These are phyloP conservation scores for Ephemerocybe angulata DNA, from an alignment of 768 basidiomycete species.

Conservation along the genomic window DNA sequence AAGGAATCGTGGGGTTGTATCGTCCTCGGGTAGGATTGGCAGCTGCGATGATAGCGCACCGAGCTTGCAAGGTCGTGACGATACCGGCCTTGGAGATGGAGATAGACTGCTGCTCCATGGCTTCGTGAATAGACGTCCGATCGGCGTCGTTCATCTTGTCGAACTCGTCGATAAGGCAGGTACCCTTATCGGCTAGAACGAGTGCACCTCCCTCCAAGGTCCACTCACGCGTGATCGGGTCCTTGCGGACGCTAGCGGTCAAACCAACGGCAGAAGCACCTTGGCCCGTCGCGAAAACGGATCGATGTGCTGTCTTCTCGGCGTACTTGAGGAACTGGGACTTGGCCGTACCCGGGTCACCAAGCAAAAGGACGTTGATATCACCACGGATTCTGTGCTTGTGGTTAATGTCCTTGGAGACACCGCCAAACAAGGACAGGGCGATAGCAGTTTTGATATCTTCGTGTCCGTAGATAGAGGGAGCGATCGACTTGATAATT, in stretches of 20 bases:
- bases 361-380: constrained; percentile 93
- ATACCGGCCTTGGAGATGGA: constrained; percentile 99
- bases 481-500: constrained; percentile 97
- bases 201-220: constrained; percentile 97
- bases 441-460: constrained; percentile 98
- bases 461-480: constrained; percentile 98
- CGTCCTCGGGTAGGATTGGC: constrained; percentile 96
- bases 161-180: constrained; percentile 97
- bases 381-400: constrained; percentile 97
- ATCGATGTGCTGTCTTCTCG: constrained; percentile 96
- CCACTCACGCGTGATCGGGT: constrained; percentile 97
- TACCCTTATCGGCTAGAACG: constrained; percentile 97
- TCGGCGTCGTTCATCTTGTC: constrained; percentile 99
- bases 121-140: constrained; percentile 97
- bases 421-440: constrained; percentile 90
- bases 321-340: constrained; percentile 99
- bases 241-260: constrained; percentile 98
- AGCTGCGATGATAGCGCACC: constrained; percentile 96
- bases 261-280: constrained; percentile 98
- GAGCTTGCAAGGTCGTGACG: constrained; percentile 95
- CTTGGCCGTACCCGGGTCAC: constrained; percentile 98
- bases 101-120: constrained; percentile 99
- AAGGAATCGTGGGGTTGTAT: constrained; percentile 97
- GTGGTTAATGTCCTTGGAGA: constrained; percentile 92
- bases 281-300: constrained; percentile 97